phyloP scores from a whole-genome alignment of 2,329 filamentous ascomycete species.

The Mollisiaceae sp. region DNA sequence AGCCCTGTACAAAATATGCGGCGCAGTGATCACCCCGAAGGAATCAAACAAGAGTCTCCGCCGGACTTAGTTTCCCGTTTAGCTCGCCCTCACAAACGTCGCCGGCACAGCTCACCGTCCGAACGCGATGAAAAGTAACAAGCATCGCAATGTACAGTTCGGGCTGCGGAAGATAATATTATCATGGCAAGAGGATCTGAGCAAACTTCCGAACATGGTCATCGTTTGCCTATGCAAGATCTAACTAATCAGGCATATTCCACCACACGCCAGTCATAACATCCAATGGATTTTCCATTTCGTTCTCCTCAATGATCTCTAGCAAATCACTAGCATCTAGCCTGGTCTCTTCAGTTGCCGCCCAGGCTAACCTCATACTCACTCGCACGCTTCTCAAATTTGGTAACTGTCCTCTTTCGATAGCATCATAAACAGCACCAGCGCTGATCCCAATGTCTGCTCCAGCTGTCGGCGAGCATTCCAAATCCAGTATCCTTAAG shows the following conservation, averaged over 20 bases:
- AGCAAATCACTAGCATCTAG: constrained; percentile 36
- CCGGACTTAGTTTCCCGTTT: too few relatives aligned
- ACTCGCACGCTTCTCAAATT: constrained; percentile 41
- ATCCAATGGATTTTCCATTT: constrained; percentile 37
- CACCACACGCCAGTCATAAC: constrained; percentile 36
- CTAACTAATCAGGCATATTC: constrained; percentile 21
- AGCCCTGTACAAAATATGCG: too few relatives aligned
- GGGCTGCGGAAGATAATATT: not conserved
- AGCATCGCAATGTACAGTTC: too few relatives aligned
- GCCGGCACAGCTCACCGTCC: too few relatives aligned
- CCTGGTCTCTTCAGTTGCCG: constrained; percentile 32
- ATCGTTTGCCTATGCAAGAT: constrained; percentile 3
- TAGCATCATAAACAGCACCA: constrained; percentile 35
- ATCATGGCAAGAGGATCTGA: not conserved
- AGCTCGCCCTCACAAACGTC: too few relatives aligned
- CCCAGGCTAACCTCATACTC: constrained; percentile 41
- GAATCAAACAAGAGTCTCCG: too few relatives aligned
- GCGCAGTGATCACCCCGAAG: too few relatives aligned
- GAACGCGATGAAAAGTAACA: too few relatives aligned
- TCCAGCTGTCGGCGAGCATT: constrained; percentile 38
- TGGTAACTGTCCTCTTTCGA: constrained; percentile 36
- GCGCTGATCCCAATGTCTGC: constrained; percentile 37
- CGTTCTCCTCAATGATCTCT: constrained; percentile 38
- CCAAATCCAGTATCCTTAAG: constrained; percentile 41
- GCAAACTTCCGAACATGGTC: not conserved